Conservation (phyloP, 1,139 yeast species). For the Kurtzmaniella quercitrusa region DNA sequence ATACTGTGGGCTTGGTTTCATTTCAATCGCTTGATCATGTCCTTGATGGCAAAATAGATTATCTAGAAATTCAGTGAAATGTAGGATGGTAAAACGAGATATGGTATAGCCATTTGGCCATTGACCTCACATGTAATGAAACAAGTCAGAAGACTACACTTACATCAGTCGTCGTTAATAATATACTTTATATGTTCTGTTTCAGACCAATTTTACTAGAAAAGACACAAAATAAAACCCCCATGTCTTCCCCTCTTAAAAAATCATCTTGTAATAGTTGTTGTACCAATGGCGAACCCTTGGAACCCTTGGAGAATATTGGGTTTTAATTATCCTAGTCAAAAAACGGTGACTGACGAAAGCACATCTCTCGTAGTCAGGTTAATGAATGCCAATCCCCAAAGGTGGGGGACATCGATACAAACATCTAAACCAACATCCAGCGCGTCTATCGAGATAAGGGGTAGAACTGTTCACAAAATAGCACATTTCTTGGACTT, state of each 20-base stretch:
- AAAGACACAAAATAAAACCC: too few species aligned
- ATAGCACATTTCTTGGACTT: slow-evolving; percentile 82
- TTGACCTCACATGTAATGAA: too few species aligned
- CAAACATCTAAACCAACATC: neutral
- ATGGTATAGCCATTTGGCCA: too few species aligned
- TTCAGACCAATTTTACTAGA: neutral
- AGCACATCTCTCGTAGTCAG: too few species aligned
- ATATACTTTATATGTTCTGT: neutral
- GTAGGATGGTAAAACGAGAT: too few species aligned
- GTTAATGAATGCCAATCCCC: neutral
- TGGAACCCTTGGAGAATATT: too few species aligned
- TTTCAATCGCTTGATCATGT: too few species aligned
- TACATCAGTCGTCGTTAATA: neutral
- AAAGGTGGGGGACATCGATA: neutral
- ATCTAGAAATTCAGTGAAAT: too few species aligned
- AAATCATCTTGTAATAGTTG: neutral
- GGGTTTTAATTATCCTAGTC: too few species aligned
- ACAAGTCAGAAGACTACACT: neutral
- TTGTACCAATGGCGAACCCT: neutral
- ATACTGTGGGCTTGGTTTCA: too few species aligned
- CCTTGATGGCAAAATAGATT: too few species aligned
- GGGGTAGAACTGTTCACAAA: slow-evolving; percentile 36
- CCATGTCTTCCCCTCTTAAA: neutral
- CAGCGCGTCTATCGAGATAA: neutral
- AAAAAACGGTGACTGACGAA: too few species aligned